Evolutionary conservation across 2,329 filamentous ascomycete genomes (phyloP).

Genomic region (Emergomyces orientalis): DNA sequence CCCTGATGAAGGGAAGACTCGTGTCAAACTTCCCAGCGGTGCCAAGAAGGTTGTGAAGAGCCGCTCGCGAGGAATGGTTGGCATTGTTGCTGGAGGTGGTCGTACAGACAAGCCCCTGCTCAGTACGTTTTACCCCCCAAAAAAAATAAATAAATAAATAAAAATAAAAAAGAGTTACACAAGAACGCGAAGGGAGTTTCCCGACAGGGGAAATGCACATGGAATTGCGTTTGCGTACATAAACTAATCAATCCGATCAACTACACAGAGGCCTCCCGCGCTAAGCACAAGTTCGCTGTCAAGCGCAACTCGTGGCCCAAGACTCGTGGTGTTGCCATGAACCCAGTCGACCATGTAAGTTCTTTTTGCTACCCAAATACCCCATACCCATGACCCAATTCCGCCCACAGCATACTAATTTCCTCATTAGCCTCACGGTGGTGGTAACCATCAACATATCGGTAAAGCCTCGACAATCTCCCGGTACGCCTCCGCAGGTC

Average conservation of each 20-base stretch:
- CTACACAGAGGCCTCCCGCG: slow-evolving; percentile 81
- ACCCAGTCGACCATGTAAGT: slow-evolving; percentile 90
- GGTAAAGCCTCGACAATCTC: slow-evolving; percentile 99
- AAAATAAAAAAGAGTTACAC: neutral
- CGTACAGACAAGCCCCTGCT: slow-evolving; percentile 99
- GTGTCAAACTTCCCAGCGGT: slow-evolving; percentile 97
- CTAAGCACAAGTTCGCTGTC: slow-evolving; percentile 99
- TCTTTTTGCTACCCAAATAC: slow-evolving; percentile 3
- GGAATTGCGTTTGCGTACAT: slow-evolving; percentile 1
- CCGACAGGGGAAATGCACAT: neutral
- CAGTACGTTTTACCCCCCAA: slow-evolving; percentile 46
- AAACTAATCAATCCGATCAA: slow-evolving; percentile 34
- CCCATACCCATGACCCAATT: neutral
- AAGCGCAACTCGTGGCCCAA: slow-evolving; percentile 99
- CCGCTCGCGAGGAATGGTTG: slow-evolving; percentile 92
- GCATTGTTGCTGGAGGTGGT: slow-evolving; percentile 98
- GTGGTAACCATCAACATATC: slow-evolving; percentile 99
- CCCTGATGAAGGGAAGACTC: slow-evolving; percentile 98
- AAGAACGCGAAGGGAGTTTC: no score
- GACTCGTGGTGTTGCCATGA: slow-evolving; percentile 99
- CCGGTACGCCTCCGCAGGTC: slow-evolving; percentile 92
- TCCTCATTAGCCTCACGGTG: slow-evolving; percentile 63
- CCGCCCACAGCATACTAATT: neutral
- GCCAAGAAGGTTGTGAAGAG: slow-evolving; percentile 98
- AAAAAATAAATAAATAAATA: neutral